These are phyloP conservation scores for Arthrobotrys iridis DNA, from an alignment of 2,329 filamentous ascomycete species.

Conservation along the genomic window DNA sequence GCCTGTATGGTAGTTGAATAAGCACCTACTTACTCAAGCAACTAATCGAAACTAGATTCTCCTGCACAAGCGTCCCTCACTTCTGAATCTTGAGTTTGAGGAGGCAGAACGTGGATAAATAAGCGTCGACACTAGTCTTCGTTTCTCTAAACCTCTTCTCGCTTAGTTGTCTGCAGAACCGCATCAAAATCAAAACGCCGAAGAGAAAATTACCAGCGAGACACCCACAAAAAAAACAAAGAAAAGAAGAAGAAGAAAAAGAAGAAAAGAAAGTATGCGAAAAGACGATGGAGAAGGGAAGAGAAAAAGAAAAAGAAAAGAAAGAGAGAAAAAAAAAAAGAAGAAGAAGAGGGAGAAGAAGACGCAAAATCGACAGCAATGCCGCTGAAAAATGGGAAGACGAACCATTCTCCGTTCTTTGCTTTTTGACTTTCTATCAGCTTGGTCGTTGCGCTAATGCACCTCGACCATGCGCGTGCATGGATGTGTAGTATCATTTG, in stretches of 20 bases:
- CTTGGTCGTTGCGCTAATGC: conserved; percentile 50
- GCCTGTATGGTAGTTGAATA: no score
- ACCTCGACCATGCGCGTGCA: conserved; percentile 38
- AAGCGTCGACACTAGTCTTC: conserved; percentile 32
- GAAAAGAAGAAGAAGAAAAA: conserved; percentile 3
- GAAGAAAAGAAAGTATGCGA: not conserved
- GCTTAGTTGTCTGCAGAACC: conserved; percentile 44
- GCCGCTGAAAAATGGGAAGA: conserved; percentile 18
- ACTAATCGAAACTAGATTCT: no score
- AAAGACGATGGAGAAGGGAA: not conserved
- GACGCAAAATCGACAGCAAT: not conserved
- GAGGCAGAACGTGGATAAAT: conserved; percentile 43
- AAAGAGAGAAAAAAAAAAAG: not conserved
- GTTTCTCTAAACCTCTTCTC: conserved; percentile 46
- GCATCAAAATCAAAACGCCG: conserved; percentile 54
- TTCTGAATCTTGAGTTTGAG: not conserved
- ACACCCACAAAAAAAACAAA: conserved; percentile 3
- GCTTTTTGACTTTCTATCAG: conserved; percentile 23
- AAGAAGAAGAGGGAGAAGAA: not conserved
- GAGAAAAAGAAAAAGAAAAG: conserved; percentile 10
- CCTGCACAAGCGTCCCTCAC: conserved; percentile 1
- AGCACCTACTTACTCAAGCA: no score
- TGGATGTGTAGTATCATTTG: conserved; percentile 49
- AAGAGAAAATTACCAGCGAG: conserved; percentile 18
- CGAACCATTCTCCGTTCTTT: not conserved